Conservation (phyloP, 805 yeast species). For the Kuraishia floccosa region DNA sequence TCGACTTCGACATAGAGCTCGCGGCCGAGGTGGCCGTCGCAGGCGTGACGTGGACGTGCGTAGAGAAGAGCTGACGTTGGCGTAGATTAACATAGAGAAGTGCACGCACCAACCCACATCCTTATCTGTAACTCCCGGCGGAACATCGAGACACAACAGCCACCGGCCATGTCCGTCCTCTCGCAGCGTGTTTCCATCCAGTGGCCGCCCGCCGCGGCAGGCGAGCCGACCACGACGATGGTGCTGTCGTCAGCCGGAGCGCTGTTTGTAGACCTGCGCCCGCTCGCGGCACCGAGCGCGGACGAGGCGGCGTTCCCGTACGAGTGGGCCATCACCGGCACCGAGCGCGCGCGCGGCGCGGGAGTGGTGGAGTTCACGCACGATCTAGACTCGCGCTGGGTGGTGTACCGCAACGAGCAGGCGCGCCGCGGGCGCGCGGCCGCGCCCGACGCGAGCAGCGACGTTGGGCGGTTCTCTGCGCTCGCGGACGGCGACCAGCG, state of each 20-base stretch:
- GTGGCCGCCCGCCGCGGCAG: constrained; percentile 32
- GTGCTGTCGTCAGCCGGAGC: constrained; percentile 32
- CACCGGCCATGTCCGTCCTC: too few relatives aligned
- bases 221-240: constrained; percentile 35
- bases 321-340: constrained; percentile 51
- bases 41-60: constrained; percentile 3
- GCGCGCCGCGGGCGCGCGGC: neutral
- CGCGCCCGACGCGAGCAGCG: constrained; percentile 19
- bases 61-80: constrained; percentile 2
- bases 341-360: constrained; percentile 24
- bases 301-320: constrained; percentile 27
- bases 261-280: constrained; percentile 37
- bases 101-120: too few relatives aligned
- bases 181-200: constrained; percentile 40
- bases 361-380: constrained; percentile 27
- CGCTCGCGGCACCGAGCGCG: constrained; percentile 16
- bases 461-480: constrained; percentile 32
- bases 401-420: constrained; percentile 5
- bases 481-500: constrained; percentile 27
- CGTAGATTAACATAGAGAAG: too few relatives aligned
- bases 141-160: too few relatives aligned
- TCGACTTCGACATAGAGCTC: neutral
- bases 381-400: constrained; percentile 24
- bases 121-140: too few relatives aligned
- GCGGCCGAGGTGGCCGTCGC: constrained; percentile 1